Evolutionary conservation across 768 basidiomycete genomes (phyloP), one percentile per base, ranked within the genome.

Genomic region (Boletus sp.): DNA sequence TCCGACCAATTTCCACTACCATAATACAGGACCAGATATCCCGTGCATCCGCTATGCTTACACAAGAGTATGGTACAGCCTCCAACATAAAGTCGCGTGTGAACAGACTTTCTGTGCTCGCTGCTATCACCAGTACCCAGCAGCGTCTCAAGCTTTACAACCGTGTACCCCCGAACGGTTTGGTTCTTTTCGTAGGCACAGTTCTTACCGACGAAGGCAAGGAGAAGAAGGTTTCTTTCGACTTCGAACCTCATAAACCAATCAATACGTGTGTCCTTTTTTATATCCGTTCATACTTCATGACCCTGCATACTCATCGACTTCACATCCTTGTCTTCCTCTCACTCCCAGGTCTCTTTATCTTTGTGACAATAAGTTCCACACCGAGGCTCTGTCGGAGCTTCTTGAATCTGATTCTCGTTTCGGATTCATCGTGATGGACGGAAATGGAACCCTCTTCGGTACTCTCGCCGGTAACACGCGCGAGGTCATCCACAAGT

Each of bases 361-460:
- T 75, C 87, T 98, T 43, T 99, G 97, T 70, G 97, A 98, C 80
- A 98, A 97, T 79, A 98, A 97, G 72, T 99, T 99, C 77, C 96
- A 98, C 77, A 98, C 97, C 1, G 97, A 98, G 67, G 95, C 94
- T 0, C 82, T 99, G 23, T 90, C 92, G 29, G 97, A 98, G 68
- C 85, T 99, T 45, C 83, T 99, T 58, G 96, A 98, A 74, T 94
- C 91, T 19, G 97, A 99, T 71, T 90, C 91, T 61, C 90, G 92
- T 67, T 99, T 98, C 72, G 97, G 94, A 29, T 99, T 99, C 80
- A 97, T 99, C 72, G 93, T 98, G 68, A 98, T 98, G 96, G 96
- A 97, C 66, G 92, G 93, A 77, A 98, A 97, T 72, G 96, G 96
- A 35, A 90, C 93, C 6, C 86, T 99, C 34, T 98, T 98, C 64